phyloP scores from a whole-genome alignment of 345 rosid species.

The Linum trigynum region DNA sequence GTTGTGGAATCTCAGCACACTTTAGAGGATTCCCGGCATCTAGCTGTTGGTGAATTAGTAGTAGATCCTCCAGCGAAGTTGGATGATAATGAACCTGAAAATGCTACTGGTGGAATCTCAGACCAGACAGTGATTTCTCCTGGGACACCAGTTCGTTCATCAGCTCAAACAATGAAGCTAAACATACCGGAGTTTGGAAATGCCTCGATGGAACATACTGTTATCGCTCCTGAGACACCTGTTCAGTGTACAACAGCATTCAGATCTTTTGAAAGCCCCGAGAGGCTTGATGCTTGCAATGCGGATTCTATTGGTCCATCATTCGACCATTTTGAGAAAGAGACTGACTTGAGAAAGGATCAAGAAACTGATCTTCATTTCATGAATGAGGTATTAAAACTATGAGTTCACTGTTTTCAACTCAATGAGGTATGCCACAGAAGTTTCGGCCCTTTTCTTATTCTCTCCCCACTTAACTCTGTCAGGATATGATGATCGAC shows the following conservation, averaged over 20 bases:
- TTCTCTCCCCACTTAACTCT: conserved; percentile 4
- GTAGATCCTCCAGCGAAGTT: neutral
- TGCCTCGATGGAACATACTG: conserved; percentile 19
- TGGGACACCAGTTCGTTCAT: neutral
- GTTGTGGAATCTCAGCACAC: neutral
- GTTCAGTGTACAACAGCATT: conserved; percentile 24
- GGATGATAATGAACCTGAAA: neutral
- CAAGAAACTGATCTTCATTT: conserved; percentile 31
- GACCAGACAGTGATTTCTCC: neutral
- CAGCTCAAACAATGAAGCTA: neutral
- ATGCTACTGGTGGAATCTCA: neutral
- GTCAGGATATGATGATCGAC: conserved; percentile 30
- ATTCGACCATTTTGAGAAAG: conserved; percentile 2
- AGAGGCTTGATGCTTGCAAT: conserved; percentile 21
- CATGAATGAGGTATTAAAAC: conserved; percentile 30
- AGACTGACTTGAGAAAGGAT: conserved; percentile 11
- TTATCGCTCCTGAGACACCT: conserved; percentile 71
- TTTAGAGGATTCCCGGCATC: neutral
- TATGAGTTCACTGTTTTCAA: neutral
- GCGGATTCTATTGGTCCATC: conserved; percentile 18
- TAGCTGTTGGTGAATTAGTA: neutral
- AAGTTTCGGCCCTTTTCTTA: neutral
- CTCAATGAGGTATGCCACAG: neutral
- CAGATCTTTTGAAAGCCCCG: conserved; percentile 32
- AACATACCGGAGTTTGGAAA: neutral